Base-by-base conservation (phyloP, 352 stramenopile genomes). In the Elongisporangium senticosum region DNA sequence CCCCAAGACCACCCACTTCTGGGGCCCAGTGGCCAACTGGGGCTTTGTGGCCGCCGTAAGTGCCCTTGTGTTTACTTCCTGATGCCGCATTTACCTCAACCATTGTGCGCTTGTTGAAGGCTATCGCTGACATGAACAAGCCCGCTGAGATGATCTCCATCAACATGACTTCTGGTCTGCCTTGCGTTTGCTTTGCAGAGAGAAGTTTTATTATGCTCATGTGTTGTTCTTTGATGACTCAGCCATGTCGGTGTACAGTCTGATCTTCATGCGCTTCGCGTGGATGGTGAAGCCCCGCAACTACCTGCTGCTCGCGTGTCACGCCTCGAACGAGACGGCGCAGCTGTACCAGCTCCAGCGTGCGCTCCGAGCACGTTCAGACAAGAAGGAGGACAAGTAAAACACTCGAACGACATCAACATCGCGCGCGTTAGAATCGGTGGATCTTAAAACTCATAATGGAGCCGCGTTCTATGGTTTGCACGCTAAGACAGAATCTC, bases 231-330 rank as follows among this genome's bases (percentile, higher is more conserved):
- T 26, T 26, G 23, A 5, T 26, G 23, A 26, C 23, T 22, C 63
- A 93, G 84, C 80, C 51, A 64, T 96, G 67, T 86, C 72, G 23
- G 62, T 94, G 49, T 96, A 96, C 77, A 93, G 83, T 72, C 56
- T 89, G 23, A 75, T 96, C 64, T 96, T 96, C 63, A 94, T 95
- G 86, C 79, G 86, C 56, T 96, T 96, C 49, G 85, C 86, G 28
- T 93, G 79, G 83, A 91, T 92, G 77, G 86, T 96, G 20, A 75
- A 93, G 77, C 86, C 86, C 11, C 81, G 86, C 59, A 96, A 96
- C 69, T 93, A 95, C 61, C 62, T 96, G 50, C 61, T 96, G 58
- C 76, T 96, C 43, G 70, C 78, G 22, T 96, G 86, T 58, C 86
- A 96, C 64, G 78, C 71, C 8, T 95, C 79, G 20, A 96, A 96